phyloP scores from a whole-genome alignment of 2,329 filamentous ascomycete species.

The Xylaria sp. region DNA sequence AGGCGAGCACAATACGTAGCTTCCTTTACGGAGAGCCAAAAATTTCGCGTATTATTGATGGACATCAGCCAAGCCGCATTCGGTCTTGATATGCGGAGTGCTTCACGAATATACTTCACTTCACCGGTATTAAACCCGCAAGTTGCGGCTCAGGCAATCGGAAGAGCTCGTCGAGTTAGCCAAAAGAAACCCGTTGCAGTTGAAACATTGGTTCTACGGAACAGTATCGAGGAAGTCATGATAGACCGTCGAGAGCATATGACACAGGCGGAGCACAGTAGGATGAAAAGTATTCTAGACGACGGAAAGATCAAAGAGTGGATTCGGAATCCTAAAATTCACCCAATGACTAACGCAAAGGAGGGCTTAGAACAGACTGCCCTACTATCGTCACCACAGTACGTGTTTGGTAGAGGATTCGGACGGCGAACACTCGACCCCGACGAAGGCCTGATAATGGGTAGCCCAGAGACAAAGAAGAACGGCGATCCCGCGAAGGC shows the following conservation, averaged over 20 bases:
- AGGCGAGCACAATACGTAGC: constrained; percentile 80
- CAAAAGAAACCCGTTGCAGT: constrained; percentile 83
- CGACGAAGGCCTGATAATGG: constrained; percentile 59
- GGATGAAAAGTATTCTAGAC: constrained; percentile 67
- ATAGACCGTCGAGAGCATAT: constrained; percentile 78
- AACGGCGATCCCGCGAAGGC: constrained; percentile 14
- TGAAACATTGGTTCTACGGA: constrained; percentile 83
- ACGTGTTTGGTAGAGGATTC: constrained; percentile 63
- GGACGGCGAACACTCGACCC: constrained; percentile 57
- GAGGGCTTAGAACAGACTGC: constrained; percentile 62
- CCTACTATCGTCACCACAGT: constrained; percentile 57
- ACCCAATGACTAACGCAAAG: constrained; percentile 47
- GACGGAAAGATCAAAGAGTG: constrained; percentile 68
- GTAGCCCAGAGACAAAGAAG: constrained; percentile 38
- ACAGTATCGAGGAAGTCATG: constrained; percentile 88
- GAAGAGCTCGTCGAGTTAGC: constrained; percentile 87
- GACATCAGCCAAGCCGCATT: constrained; percentile 90
- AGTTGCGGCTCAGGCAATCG: constrained; percentile 90
- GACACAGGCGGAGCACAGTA: constrained; percentile 72
- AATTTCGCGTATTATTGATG: constrained; percentile 84
- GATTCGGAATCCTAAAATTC: constrained; percentile 65
- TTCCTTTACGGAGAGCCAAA: constrained; percentile 76
- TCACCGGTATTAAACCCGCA: constrained; percentile 88
- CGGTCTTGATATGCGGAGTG: constrained; percentile 84
- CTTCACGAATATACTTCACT: constrained; percentile 88